Percentiles rank a stretch among this genome's conserved stretches.
These are phyloP conservation scores for Niebla homalea DNA, from an alignment of 495 filamentous ascomycete genomes.

Conservation along the genomic window DNA sequence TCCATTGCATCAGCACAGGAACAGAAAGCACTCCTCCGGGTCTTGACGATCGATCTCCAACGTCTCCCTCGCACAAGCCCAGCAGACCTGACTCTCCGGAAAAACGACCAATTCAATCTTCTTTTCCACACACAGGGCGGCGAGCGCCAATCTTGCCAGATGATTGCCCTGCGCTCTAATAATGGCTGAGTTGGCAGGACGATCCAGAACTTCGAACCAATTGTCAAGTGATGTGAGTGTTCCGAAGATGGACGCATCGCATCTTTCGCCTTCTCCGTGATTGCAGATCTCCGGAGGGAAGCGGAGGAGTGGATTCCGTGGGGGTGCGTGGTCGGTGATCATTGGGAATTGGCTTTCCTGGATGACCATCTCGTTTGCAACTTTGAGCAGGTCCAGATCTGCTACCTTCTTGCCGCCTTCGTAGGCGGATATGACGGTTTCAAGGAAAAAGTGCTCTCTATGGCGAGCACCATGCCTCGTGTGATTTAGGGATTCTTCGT, in stretches of 20 bases:
- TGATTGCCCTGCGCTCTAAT: conserved; percentile 15
- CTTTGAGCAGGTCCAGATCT: conserved; percentile 6
- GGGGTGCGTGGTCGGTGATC: not conserved
- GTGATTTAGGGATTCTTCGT: not conserved
- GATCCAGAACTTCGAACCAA: conserved; percentile 17
- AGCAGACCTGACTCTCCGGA: not conserved
- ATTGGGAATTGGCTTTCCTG: not conserved
- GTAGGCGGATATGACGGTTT: conserved; percentile 10
- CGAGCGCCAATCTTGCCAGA: conserved; percentile 13
- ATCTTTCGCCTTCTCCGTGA: not conserved
- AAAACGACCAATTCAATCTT: not conserved
- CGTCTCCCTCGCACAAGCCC: not conserved
- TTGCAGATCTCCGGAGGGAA: not conserved
- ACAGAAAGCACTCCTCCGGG: not conserved
- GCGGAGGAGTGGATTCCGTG: not conserved
- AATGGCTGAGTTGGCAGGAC: conserved; percentile 2
- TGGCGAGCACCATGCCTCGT: conserved; percentile 1
- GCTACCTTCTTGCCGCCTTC: conserved; percentile 11
- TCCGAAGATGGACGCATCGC: not conserved
- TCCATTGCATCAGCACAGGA: not conserved
- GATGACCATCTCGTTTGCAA: not conserved
- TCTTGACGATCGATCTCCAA: not conserved
- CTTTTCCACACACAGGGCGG: not conserved
- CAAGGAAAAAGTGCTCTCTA: conserved; percentile 5
- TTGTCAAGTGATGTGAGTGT: conserved; percentile 3